Percentiles rank a stretch among this genome's conserved stretches.
Conservation (phyloP, 176 grass and related monocot genomes). For the Thinopyrum elongatum region DNA sequence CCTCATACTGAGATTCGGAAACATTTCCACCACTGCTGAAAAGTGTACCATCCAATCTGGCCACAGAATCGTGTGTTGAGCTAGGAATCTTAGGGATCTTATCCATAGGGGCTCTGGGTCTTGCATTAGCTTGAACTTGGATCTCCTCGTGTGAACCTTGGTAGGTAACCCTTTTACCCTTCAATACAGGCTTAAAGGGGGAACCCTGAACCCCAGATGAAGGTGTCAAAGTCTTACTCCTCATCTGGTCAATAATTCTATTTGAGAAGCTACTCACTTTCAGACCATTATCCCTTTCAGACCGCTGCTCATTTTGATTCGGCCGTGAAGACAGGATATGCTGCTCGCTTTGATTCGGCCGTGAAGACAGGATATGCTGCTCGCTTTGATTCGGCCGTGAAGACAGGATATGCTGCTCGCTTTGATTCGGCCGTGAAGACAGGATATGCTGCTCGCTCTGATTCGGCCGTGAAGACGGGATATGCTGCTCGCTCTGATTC, state of each 20-base stretch:
- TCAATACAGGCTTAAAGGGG: conserved; percentile 48
- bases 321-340: conserved; percentile 2
- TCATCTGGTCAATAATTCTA: conserved; percentile 52
- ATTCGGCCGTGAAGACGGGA: neutral
- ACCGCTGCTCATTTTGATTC: conserved; percentile 32
- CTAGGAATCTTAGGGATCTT: conserved; percentile 36
- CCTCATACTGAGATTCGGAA: conserved; percentile 28
- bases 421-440: neutral
- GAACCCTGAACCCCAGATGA: conserved; percentile 37
- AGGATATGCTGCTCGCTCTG: neutral
- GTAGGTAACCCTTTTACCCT: conserved; percentile 68
- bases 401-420: neutral
- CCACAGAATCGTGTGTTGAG: conserved; percentile 27
- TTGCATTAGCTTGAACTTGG: conserved; percentile 44
- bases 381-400: neutral
- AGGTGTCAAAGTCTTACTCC: conserved; percentile 39
- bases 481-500: neutral
- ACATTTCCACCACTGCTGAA: conserved; percentile 33
- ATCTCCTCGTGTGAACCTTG: conserved; percentile 40
- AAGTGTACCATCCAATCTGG: conserved; percentile 37
- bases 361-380: neutral
- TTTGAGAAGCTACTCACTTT: conserved; percentile 37
- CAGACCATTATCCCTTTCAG: conserved; percentile 35
- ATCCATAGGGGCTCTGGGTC: conserved; percentile 44
- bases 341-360: neutral